Conservation (phyloP, 495 filamentous ascomycete genomes). For the Neurospora hispaniola region DNA sequence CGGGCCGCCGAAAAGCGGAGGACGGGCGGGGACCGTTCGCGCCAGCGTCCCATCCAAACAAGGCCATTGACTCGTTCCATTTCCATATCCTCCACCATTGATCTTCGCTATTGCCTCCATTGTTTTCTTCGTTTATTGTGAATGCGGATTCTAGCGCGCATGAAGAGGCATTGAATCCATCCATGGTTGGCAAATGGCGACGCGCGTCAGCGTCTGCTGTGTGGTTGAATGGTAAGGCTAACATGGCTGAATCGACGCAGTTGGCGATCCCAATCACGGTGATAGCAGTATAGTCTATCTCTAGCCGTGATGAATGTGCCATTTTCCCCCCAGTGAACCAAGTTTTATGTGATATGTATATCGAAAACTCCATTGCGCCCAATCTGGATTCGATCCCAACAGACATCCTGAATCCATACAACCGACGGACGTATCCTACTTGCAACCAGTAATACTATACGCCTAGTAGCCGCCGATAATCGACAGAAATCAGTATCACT, state of each 20-base stretch:
- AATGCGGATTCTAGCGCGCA: not conserved
- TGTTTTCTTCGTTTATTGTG: not conserved
- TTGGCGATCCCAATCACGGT: not conserved
- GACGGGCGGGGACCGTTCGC: not conserved
- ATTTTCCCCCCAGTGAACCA: not conserved
- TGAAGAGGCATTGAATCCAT: not conserved
- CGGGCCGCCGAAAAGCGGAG: not conserved
- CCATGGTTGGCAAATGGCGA: not conserved
- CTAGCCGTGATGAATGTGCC: not conserved
- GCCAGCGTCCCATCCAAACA: not conserved
- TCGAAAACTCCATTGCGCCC: not conserved
- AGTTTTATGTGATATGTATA: not conserved
- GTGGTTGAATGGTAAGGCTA: too few relatives aligned
- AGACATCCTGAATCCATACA: too few relatives aligned
- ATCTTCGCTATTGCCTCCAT: not conserved
- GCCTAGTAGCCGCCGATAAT: not conserved
- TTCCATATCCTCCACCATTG: not conserved
- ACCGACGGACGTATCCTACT: too few relatives aligned
- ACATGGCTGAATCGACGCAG: not conserved
- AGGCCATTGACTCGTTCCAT: not conserved
- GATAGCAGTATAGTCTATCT: not conserved
- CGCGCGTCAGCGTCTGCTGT: not conserved
- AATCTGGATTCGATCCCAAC: not conserved
- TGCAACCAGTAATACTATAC: too few relatives aligned
- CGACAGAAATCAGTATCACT: not conserved